Conservation (phyloP, 495 filamentous ascomycete species). For the Talaromyces wortmannii region DNA sequence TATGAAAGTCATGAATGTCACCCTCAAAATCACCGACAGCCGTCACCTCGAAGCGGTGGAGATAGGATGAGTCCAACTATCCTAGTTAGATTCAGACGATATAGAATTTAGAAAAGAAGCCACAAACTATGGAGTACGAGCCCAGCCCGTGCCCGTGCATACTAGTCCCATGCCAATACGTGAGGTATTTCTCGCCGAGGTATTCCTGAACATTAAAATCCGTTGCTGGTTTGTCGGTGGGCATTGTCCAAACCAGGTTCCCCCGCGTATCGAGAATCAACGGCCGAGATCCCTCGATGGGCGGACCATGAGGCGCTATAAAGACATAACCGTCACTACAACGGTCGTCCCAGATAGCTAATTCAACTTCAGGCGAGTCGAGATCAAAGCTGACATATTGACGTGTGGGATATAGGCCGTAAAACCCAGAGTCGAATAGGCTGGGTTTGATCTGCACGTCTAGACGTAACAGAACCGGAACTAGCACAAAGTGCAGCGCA, state of each 20-base stretch:
- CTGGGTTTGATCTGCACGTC: neutral
- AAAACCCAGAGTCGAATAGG: slow-evolving; percentile 4
- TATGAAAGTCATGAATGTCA: slow-evolving; percentile 17
- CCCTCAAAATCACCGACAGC: too few species aligned
- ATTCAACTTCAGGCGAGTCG: slow-evolving; percentile 16
- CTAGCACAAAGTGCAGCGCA: neutral
- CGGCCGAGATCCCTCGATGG: slow-evolving; percentile 11
- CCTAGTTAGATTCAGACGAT: too few species aligned
- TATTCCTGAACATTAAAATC: slow-evolving; percentile 40
- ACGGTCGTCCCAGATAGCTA: slow-evolving; percentile 19
- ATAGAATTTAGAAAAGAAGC: neutral
- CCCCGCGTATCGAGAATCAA: slow-evolving; percentile 41
- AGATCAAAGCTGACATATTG: slow-evolving; percentile 5
- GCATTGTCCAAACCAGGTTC: slow-evolving; percentile 36
- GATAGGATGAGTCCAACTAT: too few species aligned
- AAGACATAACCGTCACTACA: slow-evolving; percentile 36
- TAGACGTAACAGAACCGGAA: neutral
- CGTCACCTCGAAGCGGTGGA: too few species aligned
- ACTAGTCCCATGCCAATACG: slow-evolving; percentile 44
- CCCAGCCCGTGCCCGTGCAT: slow-evolving; percentile 36
- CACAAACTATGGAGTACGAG: slow-evolving; percentile 42
- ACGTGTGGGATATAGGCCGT: slow-evolving; percentile 7
- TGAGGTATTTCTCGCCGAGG: slow-evolving; percentile 36
- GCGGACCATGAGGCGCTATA: slow-evolving; percentile 37
- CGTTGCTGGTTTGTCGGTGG: slow-evolving; percentile 31